These are phyloP conservation scores for Spergularia bocconei DNA, from an alignment of 148 eudicot genomes.

Conservation along the genomic window DNA sequence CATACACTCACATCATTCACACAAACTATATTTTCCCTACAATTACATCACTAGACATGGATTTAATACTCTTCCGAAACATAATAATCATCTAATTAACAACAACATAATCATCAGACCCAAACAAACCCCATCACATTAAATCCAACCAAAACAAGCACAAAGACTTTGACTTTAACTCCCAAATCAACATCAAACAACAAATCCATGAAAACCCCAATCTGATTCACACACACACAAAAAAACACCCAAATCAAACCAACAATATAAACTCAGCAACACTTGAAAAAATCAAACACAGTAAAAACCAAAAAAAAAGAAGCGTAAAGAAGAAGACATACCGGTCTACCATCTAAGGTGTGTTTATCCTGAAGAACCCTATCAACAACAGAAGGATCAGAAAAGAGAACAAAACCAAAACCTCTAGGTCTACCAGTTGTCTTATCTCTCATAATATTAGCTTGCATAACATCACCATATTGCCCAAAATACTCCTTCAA, in stretches of 20 bases:
- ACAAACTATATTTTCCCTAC: no score
- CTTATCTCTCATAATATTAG: conserved; percentile 81
- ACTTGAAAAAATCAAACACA: neutral
- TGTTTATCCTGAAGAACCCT: conserved; percentile 75
- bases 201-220: neutral
- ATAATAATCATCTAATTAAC: neutral
- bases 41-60: no score
- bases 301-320: neutral
- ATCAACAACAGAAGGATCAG: conserved; percentile 79
- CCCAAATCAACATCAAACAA: neutral
- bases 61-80: neutral
- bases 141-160: neutral
- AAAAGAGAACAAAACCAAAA: conserved; percentile 78
- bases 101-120: no score
- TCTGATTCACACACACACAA: neutral
- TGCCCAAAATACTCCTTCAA: conserved; percentile 64
- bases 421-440: conserved; percentile 73
- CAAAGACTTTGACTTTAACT: no score
- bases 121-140: no score
- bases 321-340: conserved; percentile 24
- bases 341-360: conserved; percentile 77
- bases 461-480: conserved; percentile 72
- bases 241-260: neutral
- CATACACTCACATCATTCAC: no score
- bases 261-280: neutral